Percentiles rank a stretch among this genome's conserved stretches.
Evolutionary conservation across 176 grass and related monocot genomes (phyloP).

Genomic region (Cenchrus purpureus): DNA sequence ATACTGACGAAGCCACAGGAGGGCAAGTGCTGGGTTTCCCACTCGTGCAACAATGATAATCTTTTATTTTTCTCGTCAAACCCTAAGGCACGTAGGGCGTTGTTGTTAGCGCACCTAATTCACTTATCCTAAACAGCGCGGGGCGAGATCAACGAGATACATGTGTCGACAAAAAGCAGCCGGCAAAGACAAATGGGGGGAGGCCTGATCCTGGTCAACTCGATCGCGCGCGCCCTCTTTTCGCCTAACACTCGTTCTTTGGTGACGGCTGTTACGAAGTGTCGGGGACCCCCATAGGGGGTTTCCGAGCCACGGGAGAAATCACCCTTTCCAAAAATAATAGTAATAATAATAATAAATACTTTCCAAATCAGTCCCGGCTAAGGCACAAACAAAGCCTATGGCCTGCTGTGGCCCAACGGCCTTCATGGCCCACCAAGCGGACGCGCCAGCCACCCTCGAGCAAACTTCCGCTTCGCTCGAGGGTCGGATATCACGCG

Average conservation of each 20-base stretch:
- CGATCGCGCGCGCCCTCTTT: conserved; percentile 6
- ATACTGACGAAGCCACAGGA: neutral
- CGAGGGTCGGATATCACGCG: too few species aligned
- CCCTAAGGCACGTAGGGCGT: conserved; percentile 22
- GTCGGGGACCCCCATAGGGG: too few species aligned
- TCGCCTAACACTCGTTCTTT: conserved; percentile 34
- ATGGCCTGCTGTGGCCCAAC: too few species aligned
- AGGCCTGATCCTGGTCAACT: conserved; percentile 29
- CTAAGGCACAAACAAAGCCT: too few species aligned
- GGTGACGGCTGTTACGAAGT: neutral
- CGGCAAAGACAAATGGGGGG: conserved; percentile 29
- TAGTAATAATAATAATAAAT: too few species aligned
- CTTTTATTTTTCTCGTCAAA: neutral
- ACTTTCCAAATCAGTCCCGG: too few species aligned
- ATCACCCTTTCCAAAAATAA: too few species aligned
- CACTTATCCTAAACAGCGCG: neutral
- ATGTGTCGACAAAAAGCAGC: conserved; percentile 40
- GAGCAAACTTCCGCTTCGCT: too few species aligned
- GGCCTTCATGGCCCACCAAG: too few species aligned
- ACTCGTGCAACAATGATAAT: neutral
- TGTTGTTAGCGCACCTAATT: neutral
- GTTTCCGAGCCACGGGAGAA: too few species aligned
- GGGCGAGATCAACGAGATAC: conserved; percentile 30
- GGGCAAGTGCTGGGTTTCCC: neutral
- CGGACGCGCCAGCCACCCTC: too few species aligned